Evolutionary conservation across 768 basidiomycete species (phyloP).

Genomic region (Pleurotus pulmonarius): DNA sequence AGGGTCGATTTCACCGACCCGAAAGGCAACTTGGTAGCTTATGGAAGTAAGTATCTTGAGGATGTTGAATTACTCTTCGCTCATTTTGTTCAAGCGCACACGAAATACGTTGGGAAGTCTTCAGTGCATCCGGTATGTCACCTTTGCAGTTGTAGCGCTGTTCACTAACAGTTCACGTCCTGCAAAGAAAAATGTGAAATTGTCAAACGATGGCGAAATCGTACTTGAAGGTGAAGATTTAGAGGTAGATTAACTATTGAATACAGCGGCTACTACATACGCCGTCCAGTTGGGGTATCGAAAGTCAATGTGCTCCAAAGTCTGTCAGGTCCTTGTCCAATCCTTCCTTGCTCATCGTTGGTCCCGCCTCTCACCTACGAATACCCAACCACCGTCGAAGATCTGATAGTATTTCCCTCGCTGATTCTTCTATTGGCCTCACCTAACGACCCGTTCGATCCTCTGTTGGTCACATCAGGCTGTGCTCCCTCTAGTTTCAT

Average conservation of each 20-base stretch:
- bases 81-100: conserved; percentile 54
- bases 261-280: no score
- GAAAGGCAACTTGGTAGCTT: conserved; percentile 69
- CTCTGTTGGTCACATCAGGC: no score
- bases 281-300: no score
- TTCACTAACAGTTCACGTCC: background rate
- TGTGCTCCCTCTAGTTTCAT: no score
- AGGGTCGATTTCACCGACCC: conserved; percentile 70
- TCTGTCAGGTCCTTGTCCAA: no score
- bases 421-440: no score
- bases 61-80: background rate
- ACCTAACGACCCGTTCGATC: no score
- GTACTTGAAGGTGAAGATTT: conserved; percentile 63
- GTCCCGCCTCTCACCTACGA: no score
- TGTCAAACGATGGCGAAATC: conserved; percentile 74
- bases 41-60: conserved; percentile 58
- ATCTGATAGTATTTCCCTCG: no score
- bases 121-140: conserved; percentile 36
- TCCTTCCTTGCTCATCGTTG: no score
- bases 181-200: conserved; percentile 66
- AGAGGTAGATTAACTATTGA: conserved; percentile 15
- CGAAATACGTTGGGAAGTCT: conserved; percentile 81
- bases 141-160: background rate
- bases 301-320: no score
- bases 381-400: no score